phyloP scores from a whole-genome alignment of 1,284 basidiomycete genomes.

The Chondrostereum purpureum region DNA sequence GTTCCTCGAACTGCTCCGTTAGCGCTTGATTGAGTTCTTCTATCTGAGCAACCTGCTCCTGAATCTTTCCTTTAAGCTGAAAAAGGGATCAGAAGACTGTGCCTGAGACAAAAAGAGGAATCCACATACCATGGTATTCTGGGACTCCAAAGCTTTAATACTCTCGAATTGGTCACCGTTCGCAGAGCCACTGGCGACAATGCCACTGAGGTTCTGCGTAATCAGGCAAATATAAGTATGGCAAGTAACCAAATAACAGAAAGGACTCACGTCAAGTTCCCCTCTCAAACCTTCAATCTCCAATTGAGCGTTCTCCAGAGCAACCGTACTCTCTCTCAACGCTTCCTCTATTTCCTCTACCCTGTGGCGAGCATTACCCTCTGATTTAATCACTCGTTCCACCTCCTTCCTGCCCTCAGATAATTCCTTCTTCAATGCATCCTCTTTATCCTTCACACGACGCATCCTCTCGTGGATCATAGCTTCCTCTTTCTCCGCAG shows the following conservation, averaged over 20 bases:
- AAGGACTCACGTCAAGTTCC: conserved; percentile 66
- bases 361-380: conserved; percentile 54
- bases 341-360: conserved; percentile 85
- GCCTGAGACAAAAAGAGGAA: not conserved
- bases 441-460: conserved; percentile 75
- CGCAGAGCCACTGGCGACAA: conserved; percentile 31
- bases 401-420: conserved; percentile 56
- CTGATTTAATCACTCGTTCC: conserved; percentile 56
- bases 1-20: conserved; percentile 41
- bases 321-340: conserved; percentile 79
- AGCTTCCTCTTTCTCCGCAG: conserved; percentile 70
- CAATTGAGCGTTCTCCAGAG: conserved; percentile 85
- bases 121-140: conserved; percentile 11
- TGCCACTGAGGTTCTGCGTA: conserved; percentile 47
- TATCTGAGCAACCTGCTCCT: conserved; percentile 30
- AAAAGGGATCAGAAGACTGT: conserved; percentile 1
- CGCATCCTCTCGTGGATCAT: conserved; percentile 58
- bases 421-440: conserved; percentile 63
- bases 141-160: conserved; percentile 14
- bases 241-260: conserved; percentile 1
- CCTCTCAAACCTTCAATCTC: conserved; percentile 82
- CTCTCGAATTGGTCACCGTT: conserved; percentile 27
- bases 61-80: conserved; percentile 21
- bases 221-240: conserved; percentile 1
- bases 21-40: conserved; percentile 36